Base-by-base conservation (phyloP, 2,329 filamentous ascomycete genomes). In the Teratosphaeriaceae sp. region DNA sequence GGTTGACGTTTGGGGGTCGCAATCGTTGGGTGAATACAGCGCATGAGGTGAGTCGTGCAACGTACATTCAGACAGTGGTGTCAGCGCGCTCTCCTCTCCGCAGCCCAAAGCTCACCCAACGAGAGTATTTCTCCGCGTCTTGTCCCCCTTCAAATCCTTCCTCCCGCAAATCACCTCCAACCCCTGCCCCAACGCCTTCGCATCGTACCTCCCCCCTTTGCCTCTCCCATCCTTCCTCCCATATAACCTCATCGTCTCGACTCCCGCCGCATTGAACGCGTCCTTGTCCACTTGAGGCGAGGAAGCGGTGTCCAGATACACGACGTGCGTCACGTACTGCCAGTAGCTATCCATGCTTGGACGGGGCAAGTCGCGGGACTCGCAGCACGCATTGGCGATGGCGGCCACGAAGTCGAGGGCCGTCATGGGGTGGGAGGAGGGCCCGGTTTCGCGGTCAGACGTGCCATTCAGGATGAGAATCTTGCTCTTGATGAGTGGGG, bases 391-490 rank as follows among this genome's bases (percentile, higher is more conserved):
- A 18, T 79, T 76, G 0, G 80, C 80, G 36, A 97, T 84, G 0
- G 90, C 86, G 9, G 75, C 78, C 0, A 96, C 78, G 59, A 97
- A 97, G 56, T 94, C 88, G 0, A 79, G 67, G 0, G 86, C 90
- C 0, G 79, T 78, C 58, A 87, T 88, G 0, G 84, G 80, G 0
- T 73, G 49, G 0, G 59, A 60, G 0, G 72, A 72, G 0, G 88
- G 86, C 0, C 88, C 87, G 0, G 88, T 95, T 68, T 97, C 90
- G 8, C 90, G 80, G 58, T 97, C 90, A 0, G 84, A 70, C 1
- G 77, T 84, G 18, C 86, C 85, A 58, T 97, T 97, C 5, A 95
- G 69, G 20, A 95, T 85, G 6, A 95, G 69, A 15, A 95, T 83
- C 61, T 92, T 94, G 57, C 82, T 77, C 6, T 77, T 69, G 15